Evolutionary conservation across 805 yeast species (phyloP), one percentile per base, ranked within the genome.

Genomic region (Myxozyma nipponensis): DNA sequence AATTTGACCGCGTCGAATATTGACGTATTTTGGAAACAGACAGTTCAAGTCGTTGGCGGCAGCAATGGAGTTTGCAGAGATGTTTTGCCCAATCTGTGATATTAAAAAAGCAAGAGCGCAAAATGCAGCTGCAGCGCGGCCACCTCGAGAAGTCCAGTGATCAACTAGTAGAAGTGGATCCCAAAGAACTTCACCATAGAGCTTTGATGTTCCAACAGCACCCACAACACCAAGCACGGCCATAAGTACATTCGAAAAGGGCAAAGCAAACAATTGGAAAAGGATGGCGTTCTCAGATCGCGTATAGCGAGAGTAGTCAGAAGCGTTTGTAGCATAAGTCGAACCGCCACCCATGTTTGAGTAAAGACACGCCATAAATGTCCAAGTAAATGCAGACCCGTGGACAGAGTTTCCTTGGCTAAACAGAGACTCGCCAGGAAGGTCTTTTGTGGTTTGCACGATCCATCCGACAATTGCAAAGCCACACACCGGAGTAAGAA

Each of bases 401-500:
- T 17, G 21, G n/a, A 42, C n/a, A 18, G 50, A 30, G 19, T 37
- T 44, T 18, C 42, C 47, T 15, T 36, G 35, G 3, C 22, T 26
- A 23, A 44, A 44, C 2, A 44, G 44, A 19, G 38, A 21, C 19
- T 44, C 49, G 7, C 46, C 50, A 13, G 44, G 44, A 32, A 44
- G 46, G 5, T 23, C 10, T 10, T 34, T 35, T 15, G 46, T 36
- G 2, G 24, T 10, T 1, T 79, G 70, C 4, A 72, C 67, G 56
- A 81, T 78, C 96, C 96, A 89, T 32, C 86, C 75, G 57, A 89
- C 71, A 63, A 88, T 87, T 0, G 82, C 86, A 56, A 89, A 72
- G 38, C 95, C 95, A 0, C 93, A 95, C 51, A 39, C 23, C 3
- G 56, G 43, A 44, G 85, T 84, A 41, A 83, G 67, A 57, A 77